Evolutionary conservation across 2,329 filamentous ascomycete species (phyloP), one percentile per base, ranked within the genome.

Genomic region (Sphaerulina populicola): DNA sequence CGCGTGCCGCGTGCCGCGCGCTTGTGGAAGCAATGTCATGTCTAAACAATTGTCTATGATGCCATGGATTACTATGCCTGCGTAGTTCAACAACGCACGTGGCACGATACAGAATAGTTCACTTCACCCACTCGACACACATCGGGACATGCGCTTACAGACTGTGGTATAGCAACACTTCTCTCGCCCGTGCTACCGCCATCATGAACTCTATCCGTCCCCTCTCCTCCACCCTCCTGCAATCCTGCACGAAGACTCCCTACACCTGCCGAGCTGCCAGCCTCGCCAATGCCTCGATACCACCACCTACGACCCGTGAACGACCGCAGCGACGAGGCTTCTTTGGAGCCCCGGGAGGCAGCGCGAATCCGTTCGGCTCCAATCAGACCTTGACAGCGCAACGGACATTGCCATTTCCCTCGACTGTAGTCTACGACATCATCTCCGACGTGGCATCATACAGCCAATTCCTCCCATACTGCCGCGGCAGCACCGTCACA

Each of bases 361-460:
- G 73, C 51, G 62, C 68, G 41, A 71, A 72, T 60, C 68, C 21
- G 70, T 77, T 57, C 74, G 70, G 66, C 40, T 84, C 88, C 64
- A 79, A 74, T 56, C 86, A 90, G 65, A 80, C 74, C 57, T 77
- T 97, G 51, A 80, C 78, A 46, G 89, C 88, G 9, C 76, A 77
- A 15, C 85, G 88, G 55, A 85, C 77, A 3, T 83, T 97, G 11
- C 85, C 86, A 11, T 94, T 94, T 74, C 72, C 82, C 0, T 74
- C 81, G 30, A 63, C 70, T 4, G 74, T 80, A 1, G 82, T 98
- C 60, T 98, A 93, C 79, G 75, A 77, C 59, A 78, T 96, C 49
- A 90, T 98, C 68, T 82, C 89, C 71, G 88, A 96, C 69, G 82
- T 98, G 58, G 80, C 88, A 68, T 81, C 81, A 57, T 98, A 98